phyloP scores from a whole-genome alignment of 257 asterid species.

The Solanum piurae region DNA sequence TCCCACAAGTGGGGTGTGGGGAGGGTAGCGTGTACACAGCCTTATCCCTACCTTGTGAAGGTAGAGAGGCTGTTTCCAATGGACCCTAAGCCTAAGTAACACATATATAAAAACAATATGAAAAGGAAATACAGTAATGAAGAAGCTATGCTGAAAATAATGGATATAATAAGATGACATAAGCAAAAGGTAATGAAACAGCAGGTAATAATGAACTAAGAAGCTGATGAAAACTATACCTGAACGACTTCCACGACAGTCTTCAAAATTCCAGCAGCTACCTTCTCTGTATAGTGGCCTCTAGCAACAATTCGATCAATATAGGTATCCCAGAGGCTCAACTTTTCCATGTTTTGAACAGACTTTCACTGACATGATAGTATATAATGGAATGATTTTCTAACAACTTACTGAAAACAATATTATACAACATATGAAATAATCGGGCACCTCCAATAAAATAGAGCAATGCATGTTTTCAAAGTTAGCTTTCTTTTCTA shows the following conservation, averaged over 20 bases:
- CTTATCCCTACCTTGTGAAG: too few relatives aligned
- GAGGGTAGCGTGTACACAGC: too few relatives aligned
- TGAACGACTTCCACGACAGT: constrained; percentile 55
- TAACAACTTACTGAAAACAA: neutral
- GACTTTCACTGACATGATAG: neutral
- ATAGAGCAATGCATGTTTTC: neutral
- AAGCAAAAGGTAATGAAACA: too few relatives aligned
- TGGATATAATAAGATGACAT: too few relatives aligned
- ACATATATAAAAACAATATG: too few relatives aligned
- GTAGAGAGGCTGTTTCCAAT: too few relatives aligned
- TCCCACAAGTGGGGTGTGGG: too few relatives aligned
- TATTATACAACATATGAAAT: neutral
- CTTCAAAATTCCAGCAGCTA: constrained; percentile 39
- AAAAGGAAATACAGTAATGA: too few relatives aligned
- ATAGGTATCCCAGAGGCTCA: neutral
- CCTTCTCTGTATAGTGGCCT: constrained; percentile 48
- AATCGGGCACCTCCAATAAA: neutral
- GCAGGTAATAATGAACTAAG: too few relatives aligned
- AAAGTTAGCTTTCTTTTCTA: neutral
- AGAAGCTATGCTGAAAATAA: too few relatives aligned
- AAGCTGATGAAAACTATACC: constrained; percentile 16
- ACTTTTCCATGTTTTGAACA: neutral
- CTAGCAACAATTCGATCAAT: constrained; percentile 43
- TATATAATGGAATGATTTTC: neutral
- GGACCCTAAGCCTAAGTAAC: too few relatives aligned